Conservation (phyloP, 192 early-diverging fungal genomes). For the Dissophora ornata region DNA sequence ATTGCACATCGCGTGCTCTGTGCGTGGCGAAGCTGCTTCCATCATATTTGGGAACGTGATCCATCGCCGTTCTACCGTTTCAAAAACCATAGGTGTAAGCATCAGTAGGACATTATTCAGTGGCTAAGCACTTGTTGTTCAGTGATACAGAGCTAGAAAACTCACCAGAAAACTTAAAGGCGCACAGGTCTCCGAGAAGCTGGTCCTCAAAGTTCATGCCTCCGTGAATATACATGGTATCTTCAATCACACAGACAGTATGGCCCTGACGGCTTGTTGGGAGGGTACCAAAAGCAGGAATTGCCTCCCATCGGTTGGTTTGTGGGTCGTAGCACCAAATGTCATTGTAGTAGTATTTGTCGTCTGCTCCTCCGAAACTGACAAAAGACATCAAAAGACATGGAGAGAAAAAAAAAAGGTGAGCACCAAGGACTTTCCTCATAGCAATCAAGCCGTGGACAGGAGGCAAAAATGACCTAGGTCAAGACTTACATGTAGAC, state of each 20-base stretch:
- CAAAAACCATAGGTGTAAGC: too few species aligned
- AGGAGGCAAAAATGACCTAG: background rate
- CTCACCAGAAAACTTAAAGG: constrained; percentile 63
- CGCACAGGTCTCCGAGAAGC: constrained; percentile 60
- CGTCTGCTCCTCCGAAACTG: constrained; percentile 68
- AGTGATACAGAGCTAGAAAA: too few species aligned
- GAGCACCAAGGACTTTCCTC: background rate
- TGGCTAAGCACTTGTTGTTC: too few species aligned
- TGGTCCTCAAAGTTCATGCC: constrained; percentile 57
- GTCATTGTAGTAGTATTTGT: constrained; percentile 64
- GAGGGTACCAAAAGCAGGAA: constrained; percentile 56
- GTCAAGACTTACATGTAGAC: constrained; percentile 33
- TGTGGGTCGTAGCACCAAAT: constrained; percentile 65
- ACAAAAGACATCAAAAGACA: too few species aligned
- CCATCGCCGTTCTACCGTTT: constrained; percentile 66
- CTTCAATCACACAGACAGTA: constrained; percentile 52
- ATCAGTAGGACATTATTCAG: too few species aligned
- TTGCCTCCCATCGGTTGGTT: constrained; percentile 54
- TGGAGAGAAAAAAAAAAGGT: background rate
- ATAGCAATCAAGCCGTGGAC: too few species aligned
- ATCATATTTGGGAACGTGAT: constrained; percentile 61
- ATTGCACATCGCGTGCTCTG: constrained; percentile 57
- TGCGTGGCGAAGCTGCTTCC: constrained; percentile 55
- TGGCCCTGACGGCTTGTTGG: constrained; percentile 58
- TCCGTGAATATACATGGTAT: constrained; percentile 68